Conservation (phyloP, 2,329 filamentous ascomycete genomes). For the Ophiocordyceps sinensis region DNA sequence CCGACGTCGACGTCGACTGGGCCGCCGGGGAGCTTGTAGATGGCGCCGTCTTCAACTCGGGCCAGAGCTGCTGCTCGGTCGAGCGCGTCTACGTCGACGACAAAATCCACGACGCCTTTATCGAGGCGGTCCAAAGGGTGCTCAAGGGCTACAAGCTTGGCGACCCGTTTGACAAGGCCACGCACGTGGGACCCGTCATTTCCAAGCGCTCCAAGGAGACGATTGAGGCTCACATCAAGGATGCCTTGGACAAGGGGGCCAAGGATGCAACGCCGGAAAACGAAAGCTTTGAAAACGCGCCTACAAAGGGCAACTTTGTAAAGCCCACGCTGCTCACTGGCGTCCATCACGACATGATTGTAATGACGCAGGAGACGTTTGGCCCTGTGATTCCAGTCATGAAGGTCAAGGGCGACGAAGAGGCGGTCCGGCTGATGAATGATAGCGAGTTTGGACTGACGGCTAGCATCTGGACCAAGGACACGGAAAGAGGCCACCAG, state of each 20-base stretch:
- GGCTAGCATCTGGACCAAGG: slow-evolving; percentile 95
- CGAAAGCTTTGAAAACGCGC: slow-evolving; percentile 56
- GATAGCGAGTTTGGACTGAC: slow-evolving; percentile 89
- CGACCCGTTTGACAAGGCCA: slow-evolving; percentile 67
- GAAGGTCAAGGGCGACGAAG: slow-evolving; percentile 67
- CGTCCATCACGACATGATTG: slow-evolving; percentile 68
- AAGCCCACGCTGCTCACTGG: slow-evolving; percentile 68
- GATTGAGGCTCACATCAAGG: slow-evolving; percentile 66
- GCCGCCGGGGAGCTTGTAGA: slow-evolving; percentile 91
- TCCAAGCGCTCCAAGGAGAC: slow-evolving; percentile 64
- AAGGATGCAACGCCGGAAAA: slow-evolving; percentile 75
- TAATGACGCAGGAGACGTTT: slow-evolving; percentile 93
- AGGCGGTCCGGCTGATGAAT: slow-evolving; percentile 80
- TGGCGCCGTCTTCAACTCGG: slow-evolving; percentile 92
- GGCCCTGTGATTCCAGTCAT: slow-evolving; percentile 84
- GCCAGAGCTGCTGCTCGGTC: slow-evolving; percentile 92
- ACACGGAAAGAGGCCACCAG: slow-evolving; percentile 58
- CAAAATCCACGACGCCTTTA: slow-evolving; percentile 69
- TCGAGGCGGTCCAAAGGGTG: slow-evolving; percentile 65
- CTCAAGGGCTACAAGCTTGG: slow-evolving; percentile 72
- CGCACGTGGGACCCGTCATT: slow-evolving; percentile 78
- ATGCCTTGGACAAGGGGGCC: slow-evolving; percentile 72
- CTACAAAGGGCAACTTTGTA: slow-evolving; percentile 75
- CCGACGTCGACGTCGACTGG: slow-evolving; percentile 80
- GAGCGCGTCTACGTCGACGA: slow-evolving; percentile 87